phyloP scores from a whole-genome alignment of 129 eudicot genomes.

The Glebionis coronaria region DNA sequence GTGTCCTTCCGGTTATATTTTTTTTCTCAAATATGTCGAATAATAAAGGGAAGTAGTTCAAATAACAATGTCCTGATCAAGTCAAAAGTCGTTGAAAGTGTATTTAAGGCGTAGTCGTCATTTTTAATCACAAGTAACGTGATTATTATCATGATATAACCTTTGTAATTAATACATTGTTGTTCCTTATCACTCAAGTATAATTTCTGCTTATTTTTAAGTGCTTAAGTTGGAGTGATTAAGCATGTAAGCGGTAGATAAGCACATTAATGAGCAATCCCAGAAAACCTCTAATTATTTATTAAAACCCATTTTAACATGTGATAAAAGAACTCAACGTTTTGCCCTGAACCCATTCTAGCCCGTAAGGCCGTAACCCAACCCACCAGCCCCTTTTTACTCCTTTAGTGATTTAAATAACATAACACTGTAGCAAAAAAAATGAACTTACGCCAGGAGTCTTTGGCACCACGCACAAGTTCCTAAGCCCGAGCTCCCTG shows the following conservation, averaged over 20 bases:
- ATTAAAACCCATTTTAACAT: not conserved
- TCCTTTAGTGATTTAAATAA: not conserved
- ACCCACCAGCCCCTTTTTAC: not conserved
- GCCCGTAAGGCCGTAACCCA: constrained; percentile 11
- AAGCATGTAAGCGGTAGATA: no score
- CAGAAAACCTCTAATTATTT: no score
- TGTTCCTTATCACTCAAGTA: no score
- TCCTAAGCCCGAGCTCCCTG: constrained; percentile 83
- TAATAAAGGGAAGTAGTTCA: not conserved
- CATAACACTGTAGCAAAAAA: not conserved
- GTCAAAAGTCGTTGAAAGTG: no score
- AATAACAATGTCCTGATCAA: not conserved
- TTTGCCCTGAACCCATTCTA: not conserved
- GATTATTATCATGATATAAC: no score
- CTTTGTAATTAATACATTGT: not conserved
- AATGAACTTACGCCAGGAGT: constrained; percentile 38
- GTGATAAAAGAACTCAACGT: not conserved
- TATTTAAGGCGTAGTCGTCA: no score
- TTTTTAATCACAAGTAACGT: no score
- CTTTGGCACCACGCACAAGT: constrained; percentile 90
- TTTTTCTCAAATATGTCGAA: not conserved
- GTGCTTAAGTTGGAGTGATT: no score
- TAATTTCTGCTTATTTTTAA: no score
- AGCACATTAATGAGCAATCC: no score
- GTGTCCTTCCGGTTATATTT: not conserved